Percentiles rank a stretch among this genome's conserved stretches.
These are phyloP conservation scores for Fusarium brevicatenulatum DNA, from an alignment of 2,329 filamentous ascomycete species.

Conservation along the genomic window DNA sequence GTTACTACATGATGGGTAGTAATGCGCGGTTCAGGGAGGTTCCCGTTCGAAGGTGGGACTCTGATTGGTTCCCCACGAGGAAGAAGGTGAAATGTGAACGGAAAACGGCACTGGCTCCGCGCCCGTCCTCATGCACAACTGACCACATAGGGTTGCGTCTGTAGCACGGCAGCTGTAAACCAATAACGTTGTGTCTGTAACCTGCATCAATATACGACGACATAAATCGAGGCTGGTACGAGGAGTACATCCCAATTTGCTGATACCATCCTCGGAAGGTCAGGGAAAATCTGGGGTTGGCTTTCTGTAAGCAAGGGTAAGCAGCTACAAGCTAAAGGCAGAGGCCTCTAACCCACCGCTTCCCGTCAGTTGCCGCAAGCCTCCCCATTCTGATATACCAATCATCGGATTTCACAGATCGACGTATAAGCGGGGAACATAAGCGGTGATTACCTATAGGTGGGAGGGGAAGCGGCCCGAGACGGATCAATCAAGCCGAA, in stretches of 20 bases:
- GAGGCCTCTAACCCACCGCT: background rate
- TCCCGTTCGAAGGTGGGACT: accelerated
- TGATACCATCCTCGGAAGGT: background rate
- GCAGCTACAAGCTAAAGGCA: accelerated
- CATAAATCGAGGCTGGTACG: background rate
- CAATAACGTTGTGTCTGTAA: too few relatives aligned
- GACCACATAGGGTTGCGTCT: background rate
- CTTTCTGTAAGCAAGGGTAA: accelerated
- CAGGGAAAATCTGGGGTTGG: background rate
- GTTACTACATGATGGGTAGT: background rate
- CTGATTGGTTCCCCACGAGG: background rate
- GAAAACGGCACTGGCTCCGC: background rate
- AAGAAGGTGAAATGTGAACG: background rate
- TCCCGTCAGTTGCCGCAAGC: background rate
- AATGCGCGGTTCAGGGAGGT: background rate
- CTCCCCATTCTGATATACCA: too few relatives aligned
- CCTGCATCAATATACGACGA: too few relatives aligned
- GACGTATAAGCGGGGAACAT: background rate
- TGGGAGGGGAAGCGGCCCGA: background rate
- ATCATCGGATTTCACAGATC: background rate
- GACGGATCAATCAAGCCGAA: background rate
- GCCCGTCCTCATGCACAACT: accelerated
- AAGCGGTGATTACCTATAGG: background rate
- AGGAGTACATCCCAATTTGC: background rate
- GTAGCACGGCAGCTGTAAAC: accelerated